phyloP scores from a whole-genome alignment of 441 rosid genomes.

The Brassica hybrid region DNA sequence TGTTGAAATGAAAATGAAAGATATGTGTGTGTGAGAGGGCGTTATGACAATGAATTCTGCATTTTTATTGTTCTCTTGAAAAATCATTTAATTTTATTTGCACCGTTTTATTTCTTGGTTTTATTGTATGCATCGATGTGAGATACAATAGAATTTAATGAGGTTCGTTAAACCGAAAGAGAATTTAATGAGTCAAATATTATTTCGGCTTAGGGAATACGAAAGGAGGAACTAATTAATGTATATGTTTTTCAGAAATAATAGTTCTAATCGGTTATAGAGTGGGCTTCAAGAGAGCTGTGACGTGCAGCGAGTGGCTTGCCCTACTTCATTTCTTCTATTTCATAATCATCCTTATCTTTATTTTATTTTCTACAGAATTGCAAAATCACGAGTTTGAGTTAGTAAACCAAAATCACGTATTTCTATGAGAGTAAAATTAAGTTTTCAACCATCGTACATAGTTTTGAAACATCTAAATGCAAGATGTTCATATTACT shows the following conservation, averaged over 20 bases:
- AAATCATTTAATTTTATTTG: conserved; percentile 6
- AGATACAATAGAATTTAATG: conserved; percentile 27
- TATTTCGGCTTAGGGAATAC: conserved; percentile 34
- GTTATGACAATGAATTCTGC: no score
- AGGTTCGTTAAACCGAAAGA: conserved; percentile 36
- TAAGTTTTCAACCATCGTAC: not conserved
- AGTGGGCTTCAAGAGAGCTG: conserved; percentile 12
- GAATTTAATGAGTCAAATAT: conserved; percentile 35
- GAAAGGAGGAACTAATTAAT: conserved; percentile 31
- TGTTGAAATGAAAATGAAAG: conserved; percentile 35
- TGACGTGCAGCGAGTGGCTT: conserved; percentile 7
- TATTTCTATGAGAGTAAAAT: not conserved
- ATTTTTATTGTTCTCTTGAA: not conserved
- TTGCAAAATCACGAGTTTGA: conserved; percentile 7
- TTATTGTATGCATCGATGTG: conserved; percentile 33
- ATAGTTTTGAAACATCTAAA: conserved; percentile 1
- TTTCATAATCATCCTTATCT: no score
- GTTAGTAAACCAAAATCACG: not conserved
- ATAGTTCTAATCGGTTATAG: conserved; percentile 25
- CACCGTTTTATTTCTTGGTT: conserved; percentile 33
- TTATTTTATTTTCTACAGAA: not conserved
- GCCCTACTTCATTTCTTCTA: no score
- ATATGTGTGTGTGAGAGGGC: conserved; percentile 35
- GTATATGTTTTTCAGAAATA: no score
- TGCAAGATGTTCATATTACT: not conserved